Percentiles rank a stretch among this genome's conserved stretches.
Evolutionary conservation across 371 early-diverging fungal species (phyloP).

Genomic region (Furculomyces boomerangus): DNA sequence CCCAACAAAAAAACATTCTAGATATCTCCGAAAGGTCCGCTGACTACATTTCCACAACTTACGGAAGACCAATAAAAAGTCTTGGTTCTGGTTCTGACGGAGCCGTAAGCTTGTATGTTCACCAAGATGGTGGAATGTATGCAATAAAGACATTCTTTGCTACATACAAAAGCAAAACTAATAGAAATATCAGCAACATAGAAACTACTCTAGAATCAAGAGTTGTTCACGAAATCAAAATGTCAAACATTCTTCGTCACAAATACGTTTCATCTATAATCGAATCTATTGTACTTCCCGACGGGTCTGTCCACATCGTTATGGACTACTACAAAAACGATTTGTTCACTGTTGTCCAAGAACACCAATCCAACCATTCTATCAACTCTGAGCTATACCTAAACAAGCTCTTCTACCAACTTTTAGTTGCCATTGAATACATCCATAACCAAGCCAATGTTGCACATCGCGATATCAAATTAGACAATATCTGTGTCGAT

Average conservation of each 20-base stretch:
- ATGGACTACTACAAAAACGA: constrained; percentile 69
- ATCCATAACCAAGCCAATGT: constrained; percentile 77
- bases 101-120: constrained; percentile 21
- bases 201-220: not conserved
- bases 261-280: constrained; percentile 19
- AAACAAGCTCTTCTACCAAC: constrained; percentile 64
- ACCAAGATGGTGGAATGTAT: constrained; percentile 15
- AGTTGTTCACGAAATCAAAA: not conserved
- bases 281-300: constrained; percentile 19
- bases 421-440: constrained; percentile 71
- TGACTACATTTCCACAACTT: constrained; percentile 17
- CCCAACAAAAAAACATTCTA: no score
- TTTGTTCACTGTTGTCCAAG: constrained; percentile 52
- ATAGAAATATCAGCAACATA: not conserved
- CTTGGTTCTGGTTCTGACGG: constrained; percentile 26
- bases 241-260: not conserved
- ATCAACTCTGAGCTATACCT: constrained; percentile 34
- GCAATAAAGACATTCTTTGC: constrained; percentile 26
- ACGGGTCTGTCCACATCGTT: constrained; percentile 36
- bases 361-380: constrained; percentile 38
- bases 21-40: no score
- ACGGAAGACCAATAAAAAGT: constrained; percentile 15
- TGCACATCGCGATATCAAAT: constrained; percentile 78
- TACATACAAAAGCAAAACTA: constrained; percentile 5
- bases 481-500: constrained; percentile 86